Base-by-base conservation (phyloP, 805 yeast species). In the Candida andamanensis region DNA sequence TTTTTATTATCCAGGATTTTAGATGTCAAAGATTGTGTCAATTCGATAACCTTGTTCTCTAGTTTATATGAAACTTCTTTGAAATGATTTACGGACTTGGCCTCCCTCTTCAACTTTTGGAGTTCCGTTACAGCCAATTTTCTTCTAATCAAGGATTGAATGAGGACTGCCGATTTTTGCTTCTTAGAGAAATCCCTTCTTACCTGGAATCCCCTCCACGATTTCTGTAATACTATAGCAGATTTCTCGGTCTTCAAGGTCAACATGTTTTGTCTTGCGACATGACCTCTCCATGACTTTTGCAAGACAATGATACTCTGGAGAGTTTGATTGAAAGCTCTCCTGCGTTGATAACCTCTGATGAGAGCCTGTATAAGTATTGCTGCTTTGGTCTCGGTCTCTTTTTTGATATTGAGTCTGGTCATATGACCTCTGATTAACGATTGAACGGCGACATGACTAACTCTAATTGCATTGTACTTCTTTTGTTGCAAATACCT, bases 41-140 rank as follows among this genome's bases (percentile, higher is more conserved):
- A 74, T 58, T 89, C 95, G 44, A 92, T 87, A n/a, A 94, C 97
- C 69, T 94, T 92, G 60, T 92, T 92, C 59, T 92, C 99, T 49
- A 94, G 73, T 55, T 83, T 78, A 62, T 86, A 92, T 49, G 95
- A 87, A 24, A 85, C 95, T 56, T 90, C 95, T 58, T 85, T 78
- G 65, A 85, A 73, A 52, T 82, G 94, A 54, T 81, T 80, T 27
- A 86, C 95, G 11, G 95, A 85, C 54, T 85, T 85, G 18, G 97
- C 95, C 43, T 92, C 97, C n/a, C 71, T 72, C 54, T 77, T 84
- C 56, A 86, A 67, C 36, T 67, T 60, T 41, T 64, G 61, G 46
- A 85, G 74, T 53, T 82, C 80, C 31, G 63, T 63, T 41, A 65
- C 65, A 16, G 99, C 99, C 37, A 68, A 60, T 39, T 74, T 76